Evolutionary conservation across 2,329 filamentous ascomycete genomes (phyloP), one percentile per base, ranked within the genome.

Genomic region (Fonsecaea pedrosoi): DNA sequence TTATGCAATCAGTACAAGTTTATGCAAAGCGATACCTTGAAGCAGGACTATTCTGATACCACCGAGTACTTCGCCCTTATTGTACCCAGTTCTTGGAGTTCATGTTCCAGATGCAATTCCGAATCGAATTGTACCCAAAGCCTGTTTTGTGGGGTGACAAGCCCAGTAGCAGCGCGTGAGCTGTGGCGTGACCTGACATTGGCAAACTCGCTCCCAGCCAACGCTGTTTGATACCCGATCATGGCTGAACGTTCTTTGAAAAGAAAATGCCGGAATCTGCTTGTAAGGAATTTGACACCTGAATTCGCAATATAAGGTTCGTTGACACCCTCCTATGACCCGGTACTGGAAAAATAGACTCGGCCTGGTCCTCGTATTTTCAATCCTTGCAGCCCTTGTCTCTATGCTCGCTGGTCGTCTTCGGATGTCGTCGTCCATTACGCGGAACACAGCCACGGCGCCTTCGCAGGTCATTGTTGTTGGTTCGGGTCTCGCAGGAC

Each of bases 401-500:
- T 60, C 56, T 21, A 65, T 65, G 63, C 32, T 65, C 7, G n/a
- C 35, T 37, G 34, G 56, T 21, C 50, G 57, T 3, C 9, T 65
- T 18, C 30, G 54, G 21, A 65, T 40, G 30, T 50, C 60, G 57
- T 59, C 63, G 58, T 55, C 63, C 3, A 40, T 35, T 7, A 37
- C n/a, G 5, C 38, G 18, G 42, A 13, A 18, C 30, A n/a, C 37
- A 55, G 15, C n/a, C 32, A 30, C 25, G 9, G 8, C 50, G 18
- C 15, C 50, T 30, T 35, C 38, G 38, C 37, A 13, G 1, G 85
- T 88, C 18, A 85, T 90, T 21, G 80, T 89, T 1, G 84, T 90
- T n/a, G 87, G 88, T 55, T 87, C 87, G 4, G 88, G 88, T 15
- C 84, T 90, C 0, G 87, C 88, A 5, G 88, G 87, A 2, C 80